Evolutionary conservation across 768 basidiomycete species (phyloP), one percentile per base, ranked within the genome.

Genomic region (Glaciozyma martinii): DNA sequence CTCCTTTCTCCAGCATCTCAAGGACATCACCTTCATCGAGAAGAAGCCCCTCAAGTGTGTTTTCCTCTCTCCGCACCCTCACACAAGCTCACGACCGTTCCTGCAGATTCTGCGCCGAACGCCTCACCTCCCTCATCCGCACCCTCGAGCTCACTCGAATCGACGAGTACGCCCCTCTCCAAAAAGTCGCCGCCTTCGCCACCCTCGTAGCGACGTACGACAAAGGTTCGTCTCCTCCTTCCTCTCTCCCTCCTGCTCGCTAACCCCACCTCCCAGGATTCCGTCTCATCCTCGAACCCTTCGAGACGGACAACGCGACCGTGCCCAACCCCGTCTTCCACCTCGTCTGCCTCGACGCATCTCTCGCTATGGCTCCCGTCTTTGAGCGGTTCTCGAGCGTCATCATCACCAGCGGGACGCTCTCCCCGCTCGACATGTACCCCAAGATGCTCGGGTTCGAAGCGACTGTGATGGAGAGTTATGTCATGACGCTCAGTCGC

Each of bases 401-500:
- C 27, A 91, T 99, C 68, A 99, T 99, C 76, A 99, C 95, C 0
- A 97, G 92, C 6, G 95, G 95, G 72, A 99, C 95, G 16, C 91
- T 99, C 72, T 97, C 93, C 1, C 95, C 95, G 3, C 78, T 99
- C 63, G 95, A 99, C 78, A 99, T 99, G 95, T 99, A 99, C 76
- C 95, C 95, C 18, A 99, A 98, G 78, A 99, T 99, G 89, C 81
- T 99, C 37, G 90, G 92, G 71, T 99, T 99, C 77, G 90, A 89
- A 23, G 93, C 95, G 3, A 92, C 94, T 25, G 89, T 97, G 9
- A 89, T 92, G 78, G 93, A 97, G 77, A 90, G 89, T 2, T 99
- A 99, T 78, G 84, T 94, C 1, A 99, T 99, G 95, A 93, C 95
- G 25, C 81, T 99, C 52, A 89, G 90, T 18, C 83, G 95, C 67